Evolutionary conservation across 2,329 filamentous ascomycete species (phyloP), one percentile per base, ranked within the genome.

Genomic region (Plectosphaerella sp.): DNA sequence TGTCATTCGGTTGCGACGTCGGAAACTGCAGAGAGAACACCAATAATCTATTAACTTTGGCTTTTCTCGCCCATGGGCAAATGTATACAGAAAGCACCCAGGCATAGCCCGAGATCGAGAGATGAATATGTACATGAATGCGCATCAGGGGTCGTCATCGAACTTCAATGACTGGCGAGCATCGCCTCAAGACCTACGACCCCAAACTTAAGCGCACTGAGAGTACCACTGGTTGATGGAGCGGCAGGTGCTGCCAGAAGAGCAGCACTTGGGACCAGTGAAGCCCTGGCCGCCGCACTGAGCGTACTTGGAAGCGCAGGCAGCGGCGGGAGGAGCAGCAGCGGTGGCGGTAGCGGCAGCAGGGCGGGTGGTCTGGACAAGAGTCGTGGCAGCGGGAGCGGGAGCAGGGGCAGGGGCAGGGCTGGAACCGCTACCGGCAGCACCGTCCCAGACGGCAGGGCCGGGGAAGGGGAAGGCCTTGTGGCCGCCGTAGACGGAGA

Each of bases 261-360:
- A 24, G 24, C 59, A 63, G 54, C 56, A 57, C 3, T 55, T 58
- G 5, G 61, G 47, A 9, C 58, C 60, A 9, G 53, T 54, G 52
- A 54, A 64, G 36, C 56, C 53, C 20, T 53, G 49, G 7, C 62
- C 58, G 43, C 58, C 58, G 22, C 56, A 54, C 48, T 63, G 58
- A 6, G 43, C 58, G n/a, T 48, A 58, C 18, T 52, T 52, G 11
- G 56, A 50, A 36, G 56, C 47, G 24, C 59, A 58, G 10, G 8
- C 9, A 5, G 24, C 33, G 14, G 33, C 20, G 6, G 46, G 33
- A 39, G 46, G 46, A 18, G 46, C 24, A 10, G 46, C 10, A 48
- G 46, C 10, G 10, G 46, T 16, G 18, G 46, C 24, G 15, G 28
- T 15, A 2, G 28, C 20, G 16, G 46, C 14, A 5, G 46, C n/a